Conservation (phyloP, 2,329 filamentous ascomycete species). For the Alternaria brassicae region DNA sequence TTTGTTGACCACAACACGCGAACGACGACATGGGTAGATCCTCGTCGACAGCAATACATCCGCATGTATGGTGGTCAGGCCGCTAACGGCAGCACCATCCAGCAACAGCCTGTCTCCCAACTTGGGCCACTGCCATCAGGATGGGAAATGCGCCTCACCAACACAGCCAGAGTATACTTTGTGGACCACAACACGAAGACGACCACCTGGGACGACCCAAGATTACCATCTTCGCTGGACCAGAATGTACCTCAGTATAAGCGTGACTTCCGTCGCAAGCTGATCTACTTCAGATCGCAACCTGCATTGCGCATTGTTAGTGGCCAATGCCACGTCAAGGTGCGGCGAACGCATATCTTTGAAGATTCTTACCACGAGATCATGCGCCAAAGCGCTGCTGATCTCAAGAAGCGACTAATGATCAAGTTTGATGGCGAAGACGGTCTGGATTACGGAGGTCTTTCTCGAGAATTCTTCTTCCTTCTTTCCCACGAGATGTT, state of each 20-base stretch:
- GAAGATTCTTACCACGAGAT: slow-evolving; percentile 99
- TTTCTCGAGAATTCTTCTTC: slow-evolving; percentile 98
- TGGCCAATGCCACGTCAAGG: slow-evolving; percentile 98
- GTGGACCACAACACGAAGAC: slow-evolving; percentile 99
- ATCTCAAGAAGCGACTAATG: slow-evolving; percentile 98
- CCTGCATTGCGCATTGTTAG: slow-evolving; percentile 93
- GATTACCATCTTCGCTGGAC: slow-evolving; percentile 92
- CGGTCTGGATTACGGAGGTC: slow-evolving; percentile 94
- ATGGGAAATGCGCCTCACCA: slow-evolving; percentile 99
- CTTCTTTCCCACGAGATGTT: slow-evolving; percentile 99
- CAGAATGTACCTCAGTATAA: slow-evolving; percentile 99
- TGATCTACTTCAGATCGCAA: slow-evolving; percentile 99
- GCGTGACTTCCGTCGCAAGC: slow-evolving; percentile 95
- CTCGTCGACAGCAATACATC: slow-evolving; percentile 95
- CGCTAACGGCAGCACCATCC: slow-evolving; percentile 77
- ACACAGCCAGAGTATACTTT: slow-evolving; percentile 97
- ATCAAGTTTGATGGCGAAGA: slow-evolving; percentile 99
- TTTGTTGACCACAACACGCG: slow-evolving; percentile 99
- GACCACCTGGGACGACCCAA: slow-evolving; percentile 97
- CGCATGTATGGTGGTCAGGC: slow-evolving; percentile 95
- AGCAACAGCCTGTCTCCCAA: slow-evolving; percentile 97
- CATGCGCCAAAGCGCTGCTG: slow-evolving; percentile 91
- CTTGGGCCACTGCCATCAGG: slow-evolving; percentile 93
- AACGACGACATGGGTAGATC: slow-evolving; percentile 98
- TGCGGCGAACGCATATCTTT: slow-evolving; percentile 94